Base-by-base conservation (phyloP, 768 basidiomycete species). In the Termitomyces sp. region DNA sequence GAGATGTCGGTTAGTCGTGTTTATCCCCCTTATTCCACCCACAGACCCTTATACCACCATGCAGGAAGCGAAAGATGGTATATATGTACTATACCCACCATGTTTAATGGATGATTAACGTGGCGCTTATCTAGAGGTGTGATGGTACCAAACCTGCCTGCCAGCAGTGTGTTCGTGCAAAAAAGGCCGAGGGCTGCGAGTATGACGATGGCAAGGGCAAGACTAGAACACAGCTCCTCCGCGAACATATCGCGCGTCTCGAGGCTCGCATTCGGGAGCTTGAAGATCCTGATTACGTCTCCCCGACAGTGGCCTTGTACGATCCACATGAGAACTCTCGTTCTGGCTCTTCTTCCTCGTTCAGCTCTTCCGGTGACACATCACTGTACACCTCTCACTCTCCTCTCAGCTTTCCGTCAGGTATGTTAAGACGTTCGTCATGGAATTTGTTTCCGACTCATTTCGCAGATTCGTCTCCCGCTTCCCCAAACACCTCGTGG, bases 121-220 rank as follows among this genome's bases (percentile, higher is more conserved):
- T 58, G 36, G 60, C 51, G 54, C 59, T 64, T 54, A 22, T 59
- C 9, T 62, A 92, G 90, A 80, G 87, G 71, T 92, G 90, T 67
- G 90, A 91, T 65, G 90, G 88, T 60, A 65, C 65, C 47, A 90
- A 88, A 68, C 90, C 90, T 29, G 80, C 87, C 13, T 92, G 90
- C 60, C 86, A 87, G 61, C 90, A 92, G 66, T 92, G 90, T 66
- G 74, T 76, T 29, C 84, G 86, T 53, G 88, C 88, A 44, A 91
- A 91, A 78, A 90, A 90, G 68, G 75, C 74, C 51, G 87, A 90
- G 3, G 75, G 69, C 12, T 92, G 90, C 70, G 87, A 88, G 65
- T 92, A 91, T 68, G 90, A 92, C 63, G 90, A 92, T 70, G 90
- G 90, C 26, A 89, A 87, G 74, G 87, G 87, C 50, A 91, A 90